Conservation (phyloP, 768 basidiomycete species). For the Sarcomyxa edulis region DNA sequence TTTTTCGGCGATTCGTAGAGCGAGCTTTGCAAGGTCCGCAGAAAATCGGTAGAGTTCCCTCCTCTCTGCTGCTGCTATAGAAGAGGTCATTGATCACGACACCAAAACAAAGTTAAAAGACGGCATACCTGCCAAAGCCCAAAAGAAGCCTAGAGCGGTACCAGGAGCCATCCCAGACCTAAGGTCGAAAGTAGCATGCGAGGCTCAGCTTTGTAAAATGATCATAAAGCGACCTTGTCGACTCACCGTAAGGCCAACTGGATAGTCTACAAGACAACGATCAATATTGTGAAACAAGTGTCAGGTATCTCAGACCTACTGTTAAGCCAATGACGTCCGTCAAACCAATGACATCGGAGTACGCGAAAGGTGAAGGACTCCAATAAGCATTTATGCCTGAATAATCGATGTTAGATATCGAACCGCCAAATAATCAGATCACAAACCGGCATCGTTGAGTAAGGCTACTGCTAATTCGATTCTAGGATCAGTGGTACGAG, state of each 20-base stretch:
- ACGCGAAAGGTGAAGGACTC: conserved; percentile 50
- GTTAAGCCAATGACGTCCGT: conserved; percentile 65
- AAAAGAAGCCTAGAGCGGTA: conserved; percentile 68
- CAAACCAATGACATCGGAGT: conserved; percentile 59
- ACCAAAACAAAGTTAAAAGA: not conserved
- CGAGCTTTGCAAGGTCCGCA: conserved; percentile 60
- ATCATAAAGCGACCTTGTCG: too few relatives aligned
- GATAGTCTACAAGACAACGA: conserved; percentile 63
- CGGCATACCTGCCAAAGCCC: conserved; percentile 55
- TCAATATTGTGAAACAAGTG: too few relatives aligned
- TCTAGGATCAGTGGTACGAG: conserved; percentile 51
- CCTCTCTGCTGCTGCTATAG: conserved; percentile 51
- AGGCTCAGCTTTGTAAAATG: too few relatives aligned
- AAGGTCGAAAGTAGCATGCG: too few relatives aligned
- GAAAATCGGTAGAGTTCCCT: conserved; percentile 65
- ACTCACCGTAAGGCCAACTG: conserved; percentile 56
- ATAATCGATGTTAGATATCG: conserved; percentile 1
- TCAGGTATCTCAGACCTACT: too few relatives aligned
- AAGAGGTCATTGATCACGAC: conserved; percentile 1
- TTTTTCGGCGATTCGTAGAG: conserved; percentile 60
- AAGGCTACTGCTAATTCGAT: conserved; percentile 61
- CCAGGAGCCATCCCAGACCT: conserved; percentile 69
- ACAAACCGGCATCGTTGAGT: conserved; percentile 62
- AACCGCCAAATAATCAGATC: not conserved
- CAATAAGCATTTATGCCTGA: conserved; percentile 68